Percentiles rank a stretch among this genome's conserved stretches.
Conservation (phyloP, 768 basidiomycete species). For the Plicaturopsis crispa region DNA sequence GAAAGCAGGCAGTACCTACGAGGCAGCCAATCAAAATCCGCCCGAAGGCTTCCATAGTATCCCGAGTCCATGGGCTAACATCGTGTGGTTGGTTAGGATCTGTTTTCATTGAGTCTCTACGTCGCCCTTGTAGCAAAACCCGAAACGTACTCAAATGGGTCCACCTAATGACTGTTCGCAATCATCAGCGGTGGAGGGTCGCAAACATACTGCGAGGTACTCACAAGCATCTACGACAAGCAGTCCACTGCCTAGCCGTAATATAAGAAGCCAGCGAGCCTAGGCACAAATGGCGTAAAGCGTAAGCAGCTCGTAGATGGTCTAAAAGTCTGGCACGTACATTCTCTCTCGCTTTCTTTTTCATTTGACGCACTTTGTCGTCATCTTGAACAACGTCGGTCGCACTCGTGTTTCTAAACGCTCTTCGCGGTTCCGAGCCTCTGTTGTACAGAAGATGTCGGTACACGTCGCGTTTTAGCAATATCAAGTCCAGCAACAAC, state of each 20-base stretch:
- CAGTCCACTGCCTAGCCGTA: constrained; percentile 50
- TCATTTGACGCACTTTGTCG: constrained; percentile 3
- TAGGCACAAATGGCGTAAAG: too few species aligned
- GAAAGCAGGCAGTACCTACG: constrained; percentile 35
- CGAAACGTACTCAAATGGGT: constrained; percentile 50
- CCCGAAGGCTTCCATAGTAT: constrained; percentile 41
- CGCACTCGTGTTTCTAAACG: constrained; percentile 15
- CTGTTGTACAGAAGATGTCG: constrained; percentile 78
- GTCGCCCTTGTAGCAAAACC: neutral
- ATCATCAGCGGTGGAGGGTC: too few species aligned
- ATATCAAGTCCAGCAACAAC: constrained; percentile 70
- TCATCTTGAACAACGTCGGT: constrained; percentile 6
- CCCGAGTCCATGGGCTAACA: constrained; percentile 43
- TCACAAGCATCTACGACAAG: constrained; percentile 67
- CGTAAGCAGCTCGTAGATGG: too few species aligned
- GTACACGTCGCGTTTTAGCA: constrained; percentile 77
- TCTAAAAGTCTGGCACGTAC: constrained; percentile 11
- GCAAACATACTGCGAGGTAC: constrained; percentile 16
- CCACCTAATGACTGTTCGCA: constrained; percentile 67
- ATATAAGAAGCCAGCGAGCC: constrained; percentile 55
- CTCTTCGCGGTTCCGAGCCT: constrained; percentile 54
- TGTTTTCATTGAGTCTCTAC: constrained; percentile 10
- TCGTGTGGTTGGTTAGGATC: constrained; percentile 31
- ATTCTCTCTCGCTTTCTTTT: constrained; percentile 16
- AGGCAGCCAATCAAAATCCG: constrained; percentile 60